A percentile compares a stretch with the other conserved stretches of the same genome.
These are phyloP conservation scores for Cystoderma amianthinum DNA, from an alignment of 768 basidiomycete species.

Conservation along the genomic window DNA sequence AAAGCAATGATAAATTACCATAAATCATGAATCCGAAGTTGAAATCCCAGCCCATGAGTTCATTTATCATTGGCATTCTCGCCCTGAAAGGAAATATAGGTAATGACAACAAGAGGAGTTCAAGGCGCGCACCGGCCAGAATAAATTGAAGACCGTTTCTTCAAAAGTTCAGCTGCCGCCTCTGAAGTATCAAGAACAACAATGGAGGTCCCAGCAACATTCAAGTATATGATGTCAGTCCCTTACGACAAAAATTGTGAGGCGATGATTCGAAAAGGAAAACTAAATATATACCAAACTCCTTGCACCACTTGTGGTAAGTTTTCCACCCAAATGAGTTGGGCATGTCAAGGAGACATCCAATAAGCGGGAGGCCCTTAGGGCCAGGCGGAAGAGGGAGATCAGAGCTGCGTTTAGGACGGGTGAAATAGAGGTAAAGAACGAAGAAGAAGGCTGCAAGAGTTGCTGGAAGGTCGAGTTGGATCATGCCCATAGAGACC, in stretches of 20 bases:
- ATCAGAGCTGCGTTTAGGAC: neutral
- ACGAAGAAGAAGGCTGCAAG: neutral
- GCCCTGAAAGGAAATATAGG: neutral
- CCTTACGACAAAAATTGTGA: slow-evolving; percentile 1
- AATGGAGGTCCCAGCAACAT: slow-evolving; percentile 7
- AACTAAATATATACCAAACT: neutral
- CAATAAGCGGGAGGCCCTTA: slow-evolving; percentile 1
- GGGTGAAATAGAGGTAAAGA: neutral
- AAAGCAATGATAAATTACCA: slow-evolving; percentile 6
- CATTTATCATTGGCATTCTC: slow-evolving; percentile 1
- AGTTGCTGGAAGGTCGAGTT: neutral
- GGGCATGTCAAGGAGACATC: slow-evolving; percentile 3
- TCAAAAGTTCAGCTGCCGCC: slow-evolving; percentile 7
- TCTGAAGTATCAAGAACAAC: slow-evolving; percentile 6
- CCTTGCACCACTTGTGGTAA: slow-evolving; percentile 6
- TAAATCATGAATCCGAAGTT: slow-evolving; percentile 1
- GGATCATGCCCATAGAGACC: neutral
- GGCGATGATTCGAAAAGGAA: neutral
- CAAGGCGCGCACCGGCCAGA: slow-evolving; percentile 7
- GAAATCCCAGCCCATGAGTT: slow-evolving; percentile 1
- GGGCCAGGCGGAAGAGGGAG: slow-evolving; percentile 1
- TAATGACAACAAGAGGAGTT: neutral
- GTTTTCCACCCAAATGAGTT: neutral
- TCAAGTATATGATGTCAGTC: slow-evolving; percentile 8
- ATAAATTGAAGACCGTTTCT: slow-evolving; percentile 6